These are phyloP conservation scores for Cordyceps fumosorosea DNA, from an alignment of 2,329 filamentous ascomycete species.

Conservation along the genomic window DNA sequence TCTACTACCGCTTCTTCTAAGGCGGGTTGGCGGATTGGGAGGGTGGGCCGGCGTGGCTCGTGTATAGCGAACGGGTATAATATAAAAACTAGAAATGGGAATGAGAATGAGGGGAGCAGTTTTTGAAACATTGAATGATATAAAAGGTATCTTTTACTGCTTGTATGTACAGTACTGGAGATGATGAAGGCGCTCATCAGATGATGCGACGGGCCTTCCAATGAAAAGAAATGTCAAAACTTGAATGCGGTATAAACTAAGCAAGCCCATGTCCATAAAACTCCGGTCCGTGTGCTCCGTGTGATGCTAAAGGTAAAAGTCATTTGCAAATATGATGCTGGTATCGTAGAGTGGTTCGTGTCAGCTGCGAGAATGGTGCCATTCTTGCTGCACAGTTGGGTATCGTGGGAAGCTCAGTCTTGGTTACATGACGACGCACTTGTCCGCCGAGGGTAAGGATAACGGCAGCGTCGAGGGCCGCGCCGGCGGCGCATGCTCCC, in stretches of 20 bases:
- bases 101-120: neutral
- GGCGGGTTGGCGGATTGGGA: neutral
- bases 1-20: constrained; percentile 92
- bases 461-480: constrained; percentile 29
- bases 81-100: neutral
- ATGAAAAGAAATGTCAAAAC: neutral
- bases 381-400: neutral
- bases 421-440: constrained; percentile 41
- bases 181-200: neutral
- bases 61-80: constrained; percentile 3
- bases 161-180: neutral
- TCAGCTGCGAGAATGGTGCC: neutral
- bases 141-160: neutral
- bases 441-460: constrained; percentile 27
- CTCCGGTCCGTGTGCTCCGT: neutral
- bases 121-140: neutral
- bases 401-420: neutral
- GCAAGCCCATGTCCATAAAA: neutral
- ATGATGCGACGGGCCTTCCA: neutral
- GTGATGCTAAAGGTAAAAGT: neutral
- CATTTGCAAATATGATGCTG: neutral
- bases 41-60: neutral
- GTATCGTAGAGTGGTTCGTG: constrained; percentile 6
- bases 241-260: neutral
- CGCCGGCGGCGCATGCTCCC: constrained; percentile 43